Evolutionary conservation across 1,284 basidiomycete species (phyloP).

Genomic region (Athelia psychrophila): DNA sequence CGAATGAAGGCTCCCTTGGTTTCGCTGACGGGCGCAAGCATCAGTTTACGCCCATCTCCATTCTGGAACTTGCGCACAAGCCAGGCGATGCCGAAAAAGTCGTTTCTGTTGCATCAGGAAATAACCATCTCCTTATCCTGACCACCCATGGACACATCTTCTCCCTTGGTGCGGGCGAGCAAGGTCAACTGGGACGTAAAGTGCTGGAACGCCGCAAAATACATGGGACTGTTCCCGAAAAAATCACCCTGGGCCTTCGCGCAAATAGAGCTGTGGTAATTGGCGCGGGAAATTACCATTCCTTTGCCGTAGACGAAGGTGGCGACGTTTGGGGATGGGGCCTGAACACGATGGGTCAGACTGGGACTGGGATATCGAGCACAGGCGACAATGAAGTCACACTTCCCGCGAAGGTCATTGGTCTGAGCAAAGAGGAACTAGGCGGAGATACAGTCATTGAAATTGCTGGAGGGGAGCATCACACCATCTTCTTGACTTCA

Average conservation of each 20-base stretch:
- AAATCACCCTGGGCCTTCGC: slow-evolving; percentile 69
- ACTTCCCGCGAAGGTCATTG: slow-evolving; percentile 66
- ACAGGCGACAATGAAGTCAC: slow-evolving; percentile 56
- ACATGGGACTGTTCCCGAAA: slow-evolving; percentile 81
- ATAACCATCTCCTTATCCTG: slow-evolving; percentile 85
- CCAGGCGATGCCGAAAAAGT: slow-evolving; percentile 73
- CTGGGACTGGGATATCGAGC: slow-evolving; percentile 40
- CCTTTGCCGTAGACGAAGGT: slow-evolving; percentile 83
- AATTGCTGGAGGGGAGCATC: slow-evolving; percentile 80
- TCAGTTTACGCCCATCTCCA: slow-evolving; percentile 71
- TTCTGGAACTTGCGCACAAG: slow-evolving; percentile 60
- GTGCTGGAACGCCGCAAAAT: slow-evolving; percentile 83
- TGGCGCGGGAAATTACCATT: slow-evolving; percentile 82
- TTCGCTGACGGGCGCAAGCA: slow-evolving; percentile 70
- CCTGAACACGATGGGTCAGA: slow-evolving; percentile 67
- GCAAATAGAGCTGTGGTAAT: slow-evolving; percentile 71
- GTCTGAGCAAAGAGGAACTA: slow-evolving; percentile 66
- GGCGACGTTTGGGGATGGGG: slow-evolving; percentile 93
- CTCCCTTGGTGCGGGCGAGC: slow-evolving; percentile 86
- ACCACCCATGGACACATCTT: slow-evolving; percentile 84
- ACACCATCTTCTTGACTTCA: slow-evolving; percentile 84
- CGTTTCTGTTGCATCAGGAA: slow-evolving; percentile 76
- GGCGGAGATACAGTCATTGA: slow-evolving; percentile 67
- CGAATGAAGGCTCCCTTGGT: slow-evolving; percentile 81
- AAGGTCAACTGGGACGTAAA: slow-evolving; percentile 83